phyloP scores from a whole-genome alignment of 1,284 basidiomycete species.

The Schizopora paradoxa region DNA sequence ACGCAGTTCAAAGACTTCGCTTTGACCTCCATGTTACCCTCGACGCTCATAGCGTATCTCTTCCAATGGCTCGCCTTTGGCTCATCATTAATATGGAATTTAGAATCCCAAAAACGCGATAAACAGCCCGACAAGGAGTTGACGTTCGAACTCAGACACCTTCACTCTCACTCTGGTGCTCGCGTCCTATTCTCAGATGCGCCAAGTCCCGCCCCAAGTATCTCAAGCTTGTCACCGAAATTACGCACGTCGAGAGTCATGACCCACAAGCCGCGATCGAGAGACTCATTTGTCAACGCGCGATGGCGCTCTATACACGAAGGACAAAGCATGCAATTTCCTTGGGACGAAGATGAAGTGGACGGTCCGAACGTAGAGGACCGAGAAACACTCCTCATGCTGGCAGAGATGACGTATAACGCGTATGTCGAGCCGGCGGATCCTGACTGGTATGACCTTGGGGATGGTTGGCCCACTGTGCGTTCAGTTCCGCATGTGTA shows the following conservation, averaged over 20 bases:
- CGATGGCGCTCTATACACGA: slow-evolving; percentile 45
- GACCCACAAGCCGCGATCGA: slow-evolving; percentile 47
- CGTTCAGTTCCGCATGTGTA: slow-evolving; percentile 23
- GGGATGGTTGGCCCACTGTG: slow-evolving; percentile 59
- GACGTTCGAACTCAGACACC: slow-evolving; percentile 58
- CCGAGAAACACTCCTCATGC: slow-evolving; percentile 69
- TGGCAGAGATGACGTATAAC: slow-evolving; percentile 95
- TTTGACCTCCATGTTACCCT: slow-evolving; percentile 11
- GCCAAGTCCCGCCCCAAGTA: slow-evolving; percentile 19
- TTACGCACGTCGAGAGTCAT: slow-evolving; percentile 38
- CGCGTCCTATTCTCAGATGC: slow-evolving; percentile 59
- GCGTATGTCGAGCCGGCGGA: slow-evolving; percentile 67
- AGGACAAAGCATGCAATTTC: slow-evolving; percentile 40
- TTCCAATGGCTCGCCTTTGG: slow-evolving; percentile 3
- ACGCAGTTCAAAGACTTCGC: not conserved
- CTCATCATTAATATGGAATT: too few species aligned
- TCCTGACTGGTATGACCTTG: slow-evolving; percentile 74
- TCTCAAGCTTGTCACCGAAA: slow-evolving; percentile 21
- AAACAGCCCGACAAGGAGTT: slow-evolving; percentile 2
- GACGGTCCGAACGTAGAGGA: slow-evolving; percentile 69
- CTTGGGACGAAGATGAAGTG: slow-evolving; percentile 62
- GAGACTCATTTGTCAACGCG: slow-evolving; percentile 44
- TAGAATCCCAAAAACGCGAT: not conserved
- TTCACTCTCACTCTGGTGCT: slow-evolving; percentile 45
- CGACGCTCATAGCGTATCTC: slow-evolving; percentile 8